Evolutionary conservation across 257 asterid genomes (phyloP).

Genomic region (Solanum arcanum): DNA sequence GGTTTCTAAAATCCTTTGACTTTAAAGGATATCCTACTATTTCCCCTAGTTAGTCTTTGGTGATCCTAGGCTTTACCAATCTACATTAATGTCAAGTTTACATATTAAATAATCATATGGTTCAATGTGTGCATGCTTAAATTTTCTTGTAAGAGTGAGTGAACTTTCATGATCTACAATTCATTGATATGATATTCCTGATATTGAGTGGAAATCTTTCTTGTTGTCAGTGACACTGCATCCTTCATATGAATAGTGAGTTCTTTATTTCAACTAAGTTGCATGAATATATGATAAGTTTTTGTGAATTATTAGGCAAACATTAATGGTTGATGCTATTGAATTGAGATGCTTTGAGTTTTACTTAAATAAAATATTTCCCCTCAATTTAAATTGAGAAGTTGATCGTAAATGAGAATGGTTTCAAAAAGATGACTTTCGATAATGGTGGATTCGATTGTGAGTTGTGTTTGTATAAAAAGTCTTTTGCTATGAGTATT

Average conservation of each 20-base stretch:
- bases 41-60: background rate
- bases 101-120: no score
- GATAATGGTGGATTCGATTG: background rate
- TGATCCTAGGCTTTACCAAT: background rate
- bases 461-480: background rate
- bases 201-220: background rate
- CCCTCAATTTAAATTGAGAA: background rate
- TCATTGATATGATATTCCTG: background rate
- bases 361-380: no score
- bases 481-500: background rate
- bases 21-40: background rate
- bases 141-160: background rate
- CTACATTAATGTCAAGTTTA: background rate
- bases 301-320: background rate
- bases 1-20: no score
- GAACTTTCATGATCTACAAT: background rate
- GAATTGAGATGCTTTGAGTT: background rate
- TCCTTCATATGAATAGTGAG: background rate
- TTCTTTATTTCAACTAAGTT: background rate
- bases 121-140: background rate
- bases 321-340: background rate
- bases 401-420: background rate
- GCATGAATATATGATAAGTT: background rate
- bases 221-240: background rate
- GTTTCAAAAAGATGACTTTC: background rate